These are phyloP conservation scores for Zygosaccharomyces lentus DNA, from an alignment of 805 yeast genomes.

Conservation along the genomic window DNA sequence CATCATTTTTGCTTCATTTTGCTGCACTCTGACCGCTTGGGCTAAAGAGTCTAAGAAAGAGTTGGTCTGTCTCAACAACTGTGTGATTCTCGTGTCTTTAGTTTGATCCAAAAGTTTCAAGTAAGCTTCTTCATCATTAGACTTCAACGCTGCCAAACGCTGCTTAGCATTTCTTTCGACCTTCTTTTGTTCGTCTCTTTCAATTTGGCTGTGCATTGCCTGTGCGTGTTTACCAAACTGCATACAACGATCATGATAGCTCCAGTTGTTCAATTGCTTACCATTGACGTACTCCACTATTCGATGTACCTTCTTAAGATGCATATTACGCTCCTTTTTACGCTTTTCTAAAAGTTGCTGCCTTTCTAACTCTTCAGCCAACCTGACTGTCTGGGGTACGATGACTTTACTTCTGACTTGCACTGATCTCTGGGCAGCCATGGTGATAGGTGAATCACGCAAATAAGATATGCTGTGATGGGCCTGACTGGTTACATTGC, in stretches of 20 bases:
- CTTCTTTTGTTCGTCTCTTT: conserved; percentile 71
- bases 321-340: conserved; percentile 47
- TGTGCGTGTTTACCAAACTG: conserved; percentile 31
- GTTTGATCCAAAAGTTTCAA: conserved; percentile 79
- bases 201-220: conserved; percentile 39
- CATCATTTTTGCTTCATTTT: conserved; percentile 39
- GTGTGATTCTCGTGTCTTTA: conserved; percentile 82
- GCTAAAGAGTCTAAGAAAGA: conserved; percentile 72
- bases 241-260: conserved; percentile 27
- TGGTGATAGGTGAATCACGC: conserved; percentile 50
- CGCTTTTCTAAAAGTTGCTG: conserved; percentile 61
- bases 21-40: conserved; percentile 74
- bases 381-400: conserved; percentile 67
- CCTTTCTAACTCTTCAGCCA: conserved; percentile 72
- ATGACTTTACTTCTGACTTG: conserved; percentile 65
- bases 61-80: conserved; percentile 75
- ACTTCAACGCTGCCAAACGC: conserved; percentile 80
- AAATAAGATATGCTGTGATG: conserved; percentile 51
- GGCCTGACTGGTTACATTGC: conserved; percentile 49
- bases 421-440: conserved; percentile 65
- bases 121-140: conserved; percentile 86
- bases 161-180: conserved; percentile 80
- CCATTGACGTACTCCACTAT: conserved; percentile 35
- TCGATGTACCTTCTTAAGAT: conserved; percentile 43
- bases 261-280: conserved; percentile 25